Base-by-base conservation (phyloP, 78 protist genomes). In the Capsaspora owczarzaki region DNA sequence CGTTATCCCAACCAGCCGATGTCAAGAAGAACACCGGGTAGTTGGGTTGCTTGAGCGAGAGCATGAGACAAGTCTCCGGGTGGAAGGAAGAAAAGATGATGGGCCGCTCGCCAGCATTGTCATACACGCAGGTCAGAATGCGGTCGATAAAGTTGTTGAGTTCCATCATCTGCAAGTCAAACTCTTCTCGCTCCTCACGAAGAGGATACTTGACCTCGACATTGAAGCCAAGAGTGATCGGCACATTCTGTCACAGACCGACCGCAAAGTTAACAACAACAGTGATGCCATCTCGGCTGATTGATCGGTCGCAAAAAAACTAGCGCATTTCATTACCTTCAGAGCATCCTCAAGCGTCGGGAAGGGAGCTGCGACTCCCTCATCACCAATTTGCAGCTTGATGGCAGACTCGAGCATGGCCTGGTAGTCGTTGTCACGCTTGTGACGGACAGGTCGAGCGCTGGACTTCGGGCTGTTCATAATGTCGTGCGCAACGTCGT, bases 11-110 rank as follows among this genome's bases (percentile, higher is more conserved):
- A 27, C 92, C 92, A 8, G 84, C 89, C 40, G 66, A 42, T 66
- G 84, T 80, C 41, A 89, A 68, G 77, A 89, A 83, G 85, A 89
- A 86, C n/a, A 89, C 93, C 20, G 93, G 93, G 51, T 83, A 86
- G 56, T 63, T 61, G 38, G 93, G 90, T 80, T 89, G 93, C 78
- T 89, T 89, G 35, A 75, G 53, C 8, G 82, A 60, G 19, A 81
- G 74, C 6, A 81, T 19, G 37, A 4, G 60, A 56, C 87, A 82
- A 29, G 85, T 66, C 33, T 88, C 91, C 31, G 94, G 88, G 40
- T 91, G 90, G 68, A 91, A 91, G 14, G 85, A 79, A 5, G 90
- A 85, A 53, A 91, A 88, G 63, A 91, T 81, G 46, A 91, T 63
- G 47, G 69, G 41, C 47, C 94, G 76, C 37, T 47, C 42, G 60